These are phyloP conservation scores for Rhexocercosporidium sp. DNA, from an alignment of 2,329 filamentous ascomycete species.

Conservation along the genomic window DNA sequence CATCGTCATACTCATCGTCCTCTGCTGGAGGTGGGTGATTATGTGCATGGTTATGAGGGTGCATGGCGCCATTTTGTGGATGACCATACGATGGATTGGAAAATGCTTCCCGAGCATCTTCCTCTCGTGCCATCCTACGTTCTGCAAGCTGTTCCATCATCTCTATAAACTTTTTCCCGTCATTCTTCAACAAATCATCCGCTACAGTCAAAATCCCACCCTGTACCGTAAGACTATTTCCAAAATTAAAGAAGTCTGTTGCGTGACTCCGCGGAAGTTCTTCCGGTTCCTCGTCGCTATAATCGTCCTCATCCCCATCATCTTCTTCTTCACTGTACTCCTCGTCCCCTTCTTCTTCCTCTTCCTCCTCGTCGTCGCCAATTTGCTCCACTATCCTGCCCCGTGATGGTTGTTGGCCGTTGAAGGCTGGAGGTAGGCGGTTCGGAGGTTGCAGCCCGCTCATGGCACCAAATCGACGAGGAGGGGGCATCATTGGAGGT, in stretches of 20 bases:
- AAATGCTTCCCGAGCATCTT: conserved; percentile 74
- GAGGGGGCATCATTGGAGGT: conserved; percentile 70
- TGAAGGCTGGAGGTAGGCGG: conserved; percentile 62
- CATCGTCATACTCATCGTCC: conserved; percentile 73
- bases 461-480: conserved; percentile 65
- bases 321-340: conserved; percentile 55
- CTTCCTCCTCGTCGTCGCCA: conserved; percentile 49
- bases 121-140: conserved; percentile 94
- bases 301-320: conserved; percentile 67
- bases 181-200: conserved; percentile 97
- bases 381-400: conserved; percentile 75
- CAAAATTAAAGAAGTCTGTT: conserved; percentile 94
- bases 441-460: conserved; percentile 61
- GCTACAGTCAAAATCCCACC: conserved; percentile 97
- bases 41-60: conserved; percentile 54
- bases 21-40: conserved; percentile 75
- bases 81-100: conserved; percentile 65
- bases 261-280: conserved; percentile 70
- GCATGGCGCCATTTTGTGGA: conserved; percentile 60
- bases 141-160: conserved; percentile 99
- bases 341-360: conserved; percentile 55
- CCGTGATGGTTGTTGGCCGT: conserved; percentile 71
- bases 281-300: conserved; percentile 69
- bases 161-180: conserved; percentile 99
- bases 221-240: conserved; percentile 95